A percentile compares a stretch with the other conserved stretches of the same genome.
These are phyloP conservation scores for Saccharomyces hybrid DNA, from an alignment of 1,139 yeast genomes.

Conservation along the genomic window DNA sequence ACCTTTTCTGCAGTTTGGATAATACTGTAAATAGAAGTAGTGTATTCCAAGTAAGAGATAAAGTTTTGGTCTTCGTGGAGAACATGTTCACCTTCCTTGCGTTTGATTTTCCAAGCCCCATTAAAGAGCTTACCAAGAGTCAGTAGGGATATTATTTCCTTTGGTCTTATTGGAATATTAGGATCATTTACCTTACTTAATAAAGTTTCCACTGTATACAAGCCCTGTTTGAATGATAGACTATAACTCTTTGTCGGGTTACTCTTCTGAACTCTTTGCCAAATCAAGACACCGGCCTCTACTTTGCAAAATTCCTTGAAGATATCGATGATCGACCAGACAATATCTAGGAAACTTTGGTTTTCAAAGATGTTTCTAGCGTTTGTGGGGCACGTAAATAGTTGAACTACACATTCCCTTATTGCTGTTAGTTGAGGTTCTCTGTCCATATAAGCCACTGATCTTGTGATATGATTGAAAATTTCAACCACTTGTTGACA, in stretches of 20 bases:
- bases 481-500: constrained; percentile 47
- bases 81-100: constrained; percentile 66
- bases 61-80: constrained; percentile 47
- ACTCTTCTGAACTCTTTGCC: constrained; percentile 46
- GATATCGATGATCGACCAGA: constrained; percentile 43
- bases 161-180: constrained; percentile 27
- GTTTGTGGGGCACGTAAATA: constrained; percentile 58
- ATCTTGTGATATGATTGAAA: constrained; percentile 46
- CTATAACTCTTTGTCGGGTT: constrained; percentile 69
- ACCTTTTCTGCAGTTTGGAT: constrained; percentile 40
- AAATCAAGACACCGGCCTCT: constrained; percentile 43
- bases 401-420: constrained; percentile 50
- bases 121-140: constrained; percentile 46
- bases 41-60: constrained; percentile 42
- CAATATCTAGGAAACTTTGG: constrained; percentile 36
- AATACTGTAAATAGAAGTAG: constrained; percentile 42
- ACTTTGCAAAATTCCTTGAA: constrained; percentile 36
- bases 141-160: constrained; percentile 37
- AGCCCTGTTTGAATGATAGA: constrained; percentile 61
- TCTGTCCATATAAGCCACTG: constrained; percentile 48
- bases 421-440: constrained; percentile 55
- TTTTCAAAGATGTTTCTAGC: constrained; percentile 38
- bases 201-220: constrained; percentile 41
- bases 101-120: constrained; percentile 46
- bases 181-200: constrained; percentile 35